Conservation (phyloP, 2,329 filamentous ascomycete genomes). For the Trichoderma koningiopsis region DNA sequence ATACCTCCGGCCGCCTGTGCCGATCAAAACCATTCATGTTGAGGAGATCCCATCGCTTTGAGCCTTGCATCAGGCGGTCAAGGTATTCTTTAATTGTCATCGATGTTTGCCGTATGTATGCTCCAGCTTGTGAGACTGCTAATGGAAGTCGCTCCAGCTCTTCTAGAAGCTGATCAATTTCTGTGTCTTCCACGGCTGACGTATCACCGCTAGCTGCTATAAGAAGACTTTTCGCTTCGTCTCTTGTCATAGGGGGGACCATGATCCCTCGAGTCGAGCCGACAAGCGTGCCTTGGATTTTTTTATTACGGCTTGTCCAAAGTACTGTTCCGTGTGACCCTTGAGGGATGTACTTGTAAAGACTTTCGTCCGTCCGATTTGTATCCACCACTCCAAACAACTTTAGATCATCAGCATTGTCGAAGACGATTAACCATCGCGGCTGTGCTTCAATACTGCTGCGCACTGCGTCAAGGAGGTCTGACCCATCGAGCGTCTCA, state of each 20-base stretch:
- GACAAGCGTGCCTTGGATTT: not conserved
- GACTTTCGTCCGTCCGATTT: not conserved
- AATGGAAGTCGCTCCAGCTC: not conserved
- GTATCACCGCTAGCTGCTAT: not conserved
- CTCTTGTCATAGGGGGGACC: not conserved
- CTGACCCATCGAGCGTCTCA: not conserved
- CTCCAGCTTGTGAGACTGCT: not conserved
- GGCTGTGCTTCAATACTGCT: not conserved
- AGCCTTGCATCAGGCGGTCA: not conserved
- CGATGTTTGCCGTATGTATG: not conserved
- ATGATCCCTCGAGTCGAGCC: not conserved
- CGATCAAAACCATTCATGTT: conserved; percentile 20
- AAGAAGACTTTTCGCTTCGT: not conserved
- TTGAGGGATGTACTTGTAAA: not conserved
- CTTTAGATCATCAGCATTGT: not conserved
- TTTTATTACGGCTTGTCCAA: not conserved
- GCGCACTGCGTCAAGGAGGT: not conserved
- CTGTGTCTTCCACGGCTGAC: not conserved
- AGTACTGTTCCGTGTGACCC: not conserved
- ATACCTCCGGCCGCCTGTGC: not conserved
- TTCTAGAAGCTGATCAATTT: not conserved
- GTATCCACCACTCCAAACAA: not conserved
- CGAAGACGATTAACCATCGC: not conserved
- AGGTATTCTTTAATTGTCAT: not conserved
- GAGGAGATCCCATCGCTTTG: conserved; percentile 31